Evolutionary conservation across 805 yeast genomes (phyloP), one percentile per base, ranked within the genome.

Genomic region (Saturnispora ahearnii): DNA sequence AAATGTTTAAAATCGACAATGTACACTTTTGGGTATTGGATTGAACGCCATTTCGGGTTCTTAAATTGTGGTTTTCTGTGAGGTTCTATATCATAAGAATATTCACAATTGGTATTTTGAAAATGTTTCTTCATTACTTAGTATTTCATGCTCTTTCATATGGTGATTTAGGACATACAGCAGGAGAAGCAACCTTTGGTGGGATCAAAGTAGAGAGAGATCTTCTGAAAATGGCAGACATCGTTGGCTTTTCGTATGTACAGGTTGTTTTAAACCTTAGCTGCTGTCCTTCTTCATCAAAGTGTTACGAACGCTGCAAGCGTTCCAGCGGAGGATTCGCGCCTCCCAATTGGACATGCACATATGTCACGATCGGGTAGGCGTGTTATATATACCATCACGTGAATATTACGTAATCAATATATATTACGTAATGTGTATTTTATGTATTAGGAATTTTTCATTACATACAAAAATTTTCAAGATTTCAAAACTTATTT

Each of bases 181-280:
- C 79, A 44, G 96, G 93, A 55, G 97, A 89, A 51, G 96, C 97
- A 66, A 91, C 83, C 91, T 91, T 91, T 70, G 99, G 99, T 62
- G 99, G 99, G 67, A 91, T 90, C 75, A 91, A 78, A 64, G 97
- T 85, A 58, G 98, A 89, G 70, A 91, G 79, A 62, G 84, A 84
- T 76, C 99, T 90, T 83, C 87, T 90, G 65, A 82, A 76, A 71
- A 89, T 77, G 75, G 82, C 85, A 65, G 93, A 85, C 95, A 86
- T 87, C 46, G 45, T 48, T 26, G 32, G 21, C 29, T 48, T 12
- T 28, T 28, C 12, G n/a, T 41, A 10, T 38, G 30, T 13, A 11
- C 15, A 13, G 5, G 18, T 24, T 22, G n/a, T 6, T 11, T 9
- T 12, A 22, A 13, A 24, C 22, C 11, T 12, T 13, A 1, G 24